A percentile compares a stretch with the other conserved stretches of the same genome.
phyloP scores from a whole-genome alignment of 805 yeast genomes.

The Myxozyma monticola region DNA sequence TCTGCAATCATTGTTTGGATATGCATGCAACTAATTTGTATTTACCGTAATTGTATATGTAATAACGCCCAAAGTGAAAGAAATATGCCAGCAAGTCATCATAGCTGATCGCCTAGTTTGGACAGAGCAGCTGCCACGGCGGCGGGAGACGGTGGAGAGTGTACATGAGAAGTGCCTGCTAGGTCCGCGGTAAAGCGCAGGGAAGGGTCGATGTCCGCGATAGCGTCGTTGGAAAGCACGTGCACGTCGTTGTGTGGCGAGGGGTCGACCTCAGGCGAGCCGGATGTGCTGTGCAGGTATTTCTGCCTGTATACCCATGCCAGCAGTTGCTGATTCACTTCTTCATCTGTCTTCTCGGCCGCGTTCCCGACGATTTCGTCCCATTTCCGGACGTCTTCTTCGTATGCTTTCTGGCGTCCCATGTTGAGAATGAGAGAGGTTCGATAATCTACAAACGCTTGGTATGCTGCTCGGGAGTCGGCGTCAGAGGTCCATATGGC shows the following conservation, averaged over 20 bases:
- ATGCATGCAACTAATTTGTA: no score
- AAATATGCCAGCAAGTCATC: no score
- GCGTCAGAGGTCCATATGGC: not conserved
- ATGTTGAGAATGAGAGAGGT: conserved; percentile 3
- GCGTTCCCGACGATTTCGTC: conserved; percentile 2
- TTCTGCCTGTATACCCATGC: conserved; percentile 21
- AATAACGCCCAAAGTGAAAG: no score
- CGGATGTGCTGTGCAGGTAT: conserved; percentile 8
- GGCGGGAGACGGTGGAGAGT: not conserved
- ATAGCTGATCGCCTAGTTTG: no score
- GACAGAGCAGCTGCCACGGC: conserved; percentile 7
- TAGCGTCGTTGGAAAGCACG: not conserved
- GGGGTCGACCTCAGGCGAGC: conserved; percentile 3
- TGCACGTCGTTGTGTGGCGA: not conserved
- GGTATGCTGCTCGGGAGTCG: conserved; percentile 3
- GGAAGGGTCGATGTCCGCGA: conserved; percentile 8
- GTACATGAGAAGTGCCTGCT: not conserved
- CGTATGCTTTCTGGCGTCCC: conserved; percentile 8
- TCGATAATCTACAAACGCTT: conserved; percentile 1
- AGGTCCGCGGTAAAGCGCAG: no score
- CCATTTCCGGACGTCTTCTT: conserved; percentile 9
- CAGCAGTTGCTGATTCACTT: conserved; percentile 4
- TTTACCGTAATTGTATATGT: no score
- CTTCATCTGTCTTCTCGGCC: conserved; percentile 8
- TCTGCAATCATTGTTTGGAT: no score